A percentile compares a stretch with the other conserved stretches of the same genome.
Conservation (phyloP, 2,329 filamentous ascomycete species). For the Arthroderma sp. region DNA sequence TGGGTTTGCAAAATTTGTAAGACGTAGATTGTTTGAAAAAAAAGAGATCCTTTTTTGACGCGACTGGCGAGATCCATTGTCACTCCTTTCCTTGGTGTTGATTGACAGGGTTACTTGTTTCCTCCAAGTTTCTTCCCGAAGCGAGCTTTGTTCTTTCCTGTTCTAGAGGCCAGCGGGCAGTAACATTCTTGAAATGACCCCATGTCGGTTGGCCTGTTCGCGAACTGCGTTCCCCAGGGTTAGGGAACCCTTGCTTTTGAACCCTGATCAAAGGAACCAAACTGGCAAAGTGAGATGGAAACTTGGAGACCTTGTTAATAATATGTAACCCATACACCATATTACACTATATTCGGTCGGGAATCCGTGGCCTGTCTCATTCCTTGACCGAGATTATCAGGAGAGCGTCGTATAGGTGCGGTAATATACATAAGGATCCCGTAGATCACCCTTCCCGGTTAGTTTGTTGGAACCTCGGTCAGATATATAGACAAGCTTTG, state of each 20-base stretch:
- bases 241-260: neutral
- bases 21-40: neutral
- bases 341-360: neutral
- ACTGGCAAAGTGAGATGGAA: neutral
- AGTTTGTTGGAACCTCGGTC: neutral
- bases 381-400: neutral
- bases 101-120: neutral
- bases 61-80: neutral
- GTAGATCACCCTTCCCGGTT: neutral
- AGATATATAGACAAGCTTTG: neutral
- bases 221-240: neutral
- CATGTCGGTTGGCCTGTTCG: neutral
- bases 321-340: neutral
- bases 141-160: neutral
- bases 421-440: neutral
- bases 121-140: too few species aligned
- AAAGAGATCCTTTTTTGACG: neutral
- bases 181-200: neutral
- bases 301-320: neutral
- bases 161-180: neutral
- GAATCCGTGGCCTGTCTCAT: neutral
- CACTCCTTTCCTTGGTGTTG: neutral
- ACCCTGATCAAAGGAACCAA: neutral
- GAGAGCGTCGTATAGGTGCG: neutral
- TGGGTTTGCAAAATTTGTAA: slow-evolving; percentile 1